Base-by-base conservation (phyloP, 1,284 basidiomycete species). In the Ganoderma sinense region DNA sequence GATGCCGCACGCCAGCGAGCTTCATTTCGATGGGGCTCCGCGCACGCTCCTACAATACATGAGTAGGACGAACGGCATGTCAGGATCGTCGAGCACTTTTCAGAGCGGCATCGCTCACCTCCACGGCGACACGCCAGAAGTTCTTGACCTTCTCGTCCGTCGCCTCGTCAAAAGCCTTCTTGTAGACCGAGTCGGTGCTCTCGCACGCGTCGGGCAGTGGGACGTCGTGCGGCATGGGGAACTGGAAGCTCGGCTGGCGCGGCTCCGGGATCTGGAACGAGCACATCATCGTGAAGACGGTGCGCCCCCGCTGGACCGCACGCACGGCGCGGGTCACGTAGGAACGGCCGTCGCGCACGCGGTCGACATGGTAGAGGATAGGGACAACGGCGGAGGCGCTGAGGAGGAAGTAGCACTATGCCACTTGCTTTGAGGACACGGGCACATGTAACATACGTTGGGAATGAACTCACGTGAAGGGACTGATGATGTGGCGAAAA, bases 201-300 rank as follows among this genome's bases (percentile, higher is more conserved):
- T 87, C 85, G 73, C 94, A 94, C 26, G 89, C 82, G 45, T 93
- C 89, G 0, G 91, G 89, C n/a, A 81, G 78, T 7, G 87, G 87
- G 4, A 91, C 86, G 64, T 80, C 77, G 0, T 79, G 65, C 0
- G 92, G 92, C 85, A 92, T 89, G 4, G 85, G 80, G 85, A 87
- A 91, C 70, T 92, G 90, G 74, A 89, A 84, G 16, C 82, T 79
- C 4, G 89, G 91, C 76, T 95, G 93, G 83, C 87, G 88, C 1
- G 89, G 89, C 78, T 97, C 94, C 1, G 94, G 93, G 48, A 86
- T 84, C 71, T 96, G 92, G 84, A 96, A 98, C 1, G 95, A 97
- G 77, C 94, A 96, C 71, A 94, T 83, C 79, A 97, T 86, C 67
- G 94, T 87, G 81, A 97, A 98, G 73, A 98, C 89, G 56, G 88